Evolutionary conservation across 202 grass and related monocot genomes (phyloP), one percentile per base, ranked within the genome.

Genomic region (Zoysia matrella): DNA sequence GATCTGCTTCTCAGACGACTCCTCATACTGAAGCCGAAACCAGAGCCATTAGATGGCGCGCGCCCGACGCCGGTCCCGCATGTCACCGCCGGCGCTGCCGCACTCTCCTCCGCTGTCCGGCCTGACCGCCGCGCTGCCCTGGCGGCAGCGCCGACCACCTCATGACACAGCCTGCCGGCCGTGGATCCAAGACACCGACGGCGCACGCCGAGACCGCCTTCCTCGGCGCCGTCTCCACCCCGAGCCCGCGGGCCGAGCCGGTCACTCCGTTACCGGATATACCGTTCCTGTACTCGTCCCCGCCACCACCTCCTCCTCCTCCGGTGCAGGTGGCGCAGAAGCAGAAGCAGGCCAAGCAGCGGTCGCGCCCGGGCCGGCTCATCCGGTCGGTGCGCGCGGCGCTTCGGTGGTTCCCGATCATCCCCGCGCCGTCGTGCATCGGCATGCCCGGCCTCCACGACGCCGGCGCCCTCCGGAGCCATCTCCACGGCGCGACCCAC

Each of bases 401-500:
- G 62, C 91, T 98, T 79, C 92, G 88, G 36, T 93, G 92, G 73
- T 83, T 98, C 82, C 95, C 95, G 56, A 84, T 78, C 69, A 76
- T 98, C 73, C 72, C 87, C 52, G 60, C 84, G 15, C 79, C 85
- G 52, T 85, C 84, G 30, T 94, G 86, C 80, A 89, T 71, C 56
- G 71, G 78, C 36, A 84, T 79, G 51, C 86, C 75, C 5, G 80
- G 61, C 41, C 51, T 78, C 74, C 83, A 79, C 75, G 64, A 71
- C 39, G 30, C 11, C 11, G 52, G 67, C 50, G 30, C 49, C 57
- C 42, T 70, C 48, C 51, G 74, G 69, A 84, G 47, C 83, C 73
- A 86, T 78, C 73, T 90, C 88, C 71, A 84, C 69, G 91, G 92
- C 80, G 52, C 92, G 47, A 86, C 76, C 12, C 79, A 86, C 83